Percentiles rank a stretch among this genome's conserved stretches.
phyloP scores from a whole-genome alignment of 2,329 filamentous ascomycete genomes.

The Volutella citrinella region DNA sequence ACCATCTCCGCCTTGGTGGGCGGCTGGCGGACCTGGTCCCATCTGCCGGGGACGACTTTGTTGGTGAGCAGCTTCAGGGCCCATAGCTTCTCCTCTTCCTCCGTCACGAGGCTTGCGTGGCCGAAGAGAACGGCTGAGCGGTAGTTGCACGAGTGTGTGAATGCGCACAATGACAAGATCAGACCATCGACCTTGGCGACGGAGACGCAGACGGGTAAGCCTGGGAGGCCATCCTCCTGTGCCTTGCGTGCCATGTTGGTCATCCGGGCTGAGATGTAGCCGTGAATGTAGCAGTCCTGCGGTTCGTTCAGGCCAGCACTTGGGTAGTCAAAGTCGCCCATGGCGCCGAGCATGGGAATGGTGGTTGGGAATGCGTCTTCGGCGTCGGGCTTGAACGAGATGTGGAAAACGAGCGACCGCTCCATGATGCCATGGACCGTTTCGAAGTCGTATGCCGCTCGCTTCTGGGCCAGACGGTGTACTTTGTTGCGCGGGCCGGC shows the following conservation, averaged over 20 bases:
- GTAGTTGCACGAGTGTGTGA: slow-evolving; percentile 3
- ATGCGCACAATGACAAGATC: neutral
- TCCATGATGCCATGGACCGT: slow-evolving; percentile 1
- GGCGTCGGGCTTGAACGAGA: slow-evolving; percentile 1
- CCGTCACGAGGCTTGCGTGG: slow-evolving; percentile 1
- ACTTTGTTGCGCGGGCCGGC: slow-evolving; percentile 1
- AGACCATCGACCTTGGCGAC: slow-evolving; percentile 1
- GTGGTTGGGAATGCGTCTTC: neutral
- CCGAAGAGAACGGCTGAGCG: slow-evolving; percentile 2
- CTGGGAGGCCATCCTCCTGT: neutral
- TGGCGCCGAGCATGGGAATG: slow-evolving; percentile 1
- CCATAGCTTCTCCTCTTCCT: slow-evolving; percentile 1
- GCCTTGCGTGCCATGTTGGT: slow-evolving; percentile 1
- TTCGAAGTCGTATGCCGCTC: slow-evolving; percentile 1
- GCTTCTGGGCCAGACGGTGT: neutral
- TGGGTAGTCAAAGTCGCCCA: slow-evolving; percentile 1
- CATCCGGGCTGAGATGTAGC: slow-evolving; percentile 1
- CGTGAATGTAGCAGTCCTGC: slow-evolving; percentile 1
- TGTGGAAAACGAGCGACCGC: neutral
- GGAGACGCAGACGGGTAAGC: slow-evolving; percentile 1
- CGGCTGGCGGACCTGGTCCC: neutral
- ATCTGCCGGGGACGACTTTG: neutral
- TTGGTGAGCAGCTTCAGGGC: slow-evolving; percentile 3
- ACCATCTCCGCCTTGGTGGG: slow-evolving; percentile 1
- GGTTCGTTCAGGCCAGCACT: slow-evolving; percentile 2